Conservation (phyloP, 2,329 filamentous ascomycete species). For the Zymoseptoria crescenta region DNA sequence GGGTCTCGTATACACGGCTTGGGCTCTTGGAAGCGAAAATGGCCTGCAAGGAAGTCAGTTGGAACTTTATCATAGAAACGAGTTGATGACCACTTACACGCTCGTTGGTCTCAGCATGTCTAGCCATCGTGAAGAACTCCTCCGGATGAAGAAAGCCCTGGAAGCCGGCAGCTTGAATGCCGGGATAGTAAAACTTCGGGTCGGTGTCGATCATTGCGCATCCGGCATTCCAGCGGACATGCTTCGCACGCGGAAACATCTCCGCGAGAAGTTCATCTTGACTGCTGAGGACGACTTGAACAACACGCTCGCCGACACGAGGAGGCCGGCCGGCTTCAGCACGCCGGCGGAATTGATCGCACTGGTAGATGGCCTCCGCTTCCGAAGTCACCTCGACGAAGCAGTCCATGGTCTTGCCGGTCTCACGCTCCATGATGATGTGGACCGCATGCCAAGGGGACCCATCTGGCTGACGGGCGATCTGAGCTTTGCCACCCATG, state of each 20-base stretch:
- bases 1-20: slow-evolving; percentile 46
- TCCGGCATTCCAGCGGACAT: slow-evolving; percentile 38
- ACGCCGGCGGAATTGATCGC: slow-evolving; percentile 32
- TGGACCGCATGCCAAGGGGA: slow-evolving; percentile 41
- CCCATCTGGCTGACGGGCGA: slow-evolving; percentile 41
- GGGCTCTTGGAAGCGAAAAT: slow-evolving; percentile 43
- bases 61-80: slow-evolving; percentile 1
- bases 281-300: slow-evolving; percentile 39
- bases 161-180: slow-evolving; percentile 43
- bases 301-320: slow-evolving; percentile 41
- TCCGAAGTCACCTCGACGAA: slow-evolving; percentile 41
- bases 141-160: slow-evolving; percentile 45
- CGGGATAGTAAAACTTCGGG: slow-evolving; percentile 38
- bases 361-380: slow-evolving; percentile 33
- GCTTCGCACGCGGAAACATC: slow-evolving; percentile 46
- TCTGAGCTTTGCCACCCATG: slow-evolving; percentile 37
- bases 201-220: slow-evolving; percentile 28
- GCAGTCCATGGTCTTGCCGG: slow-evolving; percentile 50
- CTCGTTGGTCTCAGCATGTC: slow-evolving; percentile 42
- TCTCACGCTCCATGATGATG: slow-evolving; percentile 51
- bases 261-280: slow-evolving; percentile 44
- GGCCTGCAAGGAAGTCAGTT: slow-evolving; percentile 31
- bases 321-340: slow-evolving; percentile 32
- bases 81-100: slow-evolving; percentile 34
- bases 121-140: slow-evolving; percentile 40